Conservation (phyloP, 441 rosid genomes). For the Brassica balearica region DNA sequence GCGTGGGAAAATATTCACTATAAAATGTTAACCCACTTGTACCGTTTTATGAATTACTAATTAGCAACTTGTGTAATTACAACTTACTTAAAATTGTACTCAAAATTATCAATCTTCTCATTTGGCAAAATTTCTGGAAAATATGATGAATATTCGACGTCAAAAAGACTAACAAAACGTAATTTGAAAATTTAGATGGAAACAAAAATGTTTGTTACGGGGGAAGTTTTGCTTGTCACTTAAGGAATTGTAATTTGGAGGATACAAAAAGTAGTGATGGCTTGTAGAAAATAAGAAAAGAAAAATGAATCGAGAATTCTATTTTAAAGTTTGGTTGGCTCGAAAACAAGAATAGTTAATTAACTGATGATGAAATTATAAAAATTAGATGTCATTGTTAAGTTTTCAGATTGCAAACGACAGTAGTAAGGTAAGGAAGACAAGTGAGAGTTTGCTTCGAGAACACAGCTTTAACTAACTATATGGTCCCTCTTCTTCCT, state of each 20-base stretch:
- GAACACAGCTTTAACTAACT: constrained; percentile 76
- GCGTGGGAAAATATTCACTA: constrained; percentile 12
- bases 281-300: background rate
- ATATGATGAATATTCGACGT: background rate
- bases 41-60: background rate
- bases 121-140: background rate
- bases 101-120: background rate
- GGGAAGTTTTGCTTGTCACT: constrained; percentile 51
- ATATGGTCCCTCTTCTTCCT: constrained; percentile 48
- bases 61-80: background rate
- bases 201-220: constrained; percentile 40
- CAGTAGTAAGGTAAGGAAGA: constrained; percentile 37
- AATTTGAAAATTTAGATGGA: constrained; percentile 19
- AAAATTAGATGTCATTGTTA: constrained; percentile 13
- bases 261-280: constrained; percentile 30
- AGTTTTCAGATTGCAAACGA: constrained; percentile 23
- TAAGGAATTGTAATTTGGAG: constrained; percentile 45
- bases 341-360: constrained; percentile 27
- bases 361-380: background rate
- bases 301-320: background rate
- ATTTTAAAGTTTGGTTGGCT: constrained; percentile 27
- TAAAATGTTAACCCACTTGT: background rate
- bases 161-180: background rate
- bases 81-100: background rate
- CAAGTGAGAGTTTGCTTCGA: constrained; percentile 50